Evolutionary conservation across 208 protist species (phyloP).

Genomic region (Herpetomonas muscarum): DNA sequence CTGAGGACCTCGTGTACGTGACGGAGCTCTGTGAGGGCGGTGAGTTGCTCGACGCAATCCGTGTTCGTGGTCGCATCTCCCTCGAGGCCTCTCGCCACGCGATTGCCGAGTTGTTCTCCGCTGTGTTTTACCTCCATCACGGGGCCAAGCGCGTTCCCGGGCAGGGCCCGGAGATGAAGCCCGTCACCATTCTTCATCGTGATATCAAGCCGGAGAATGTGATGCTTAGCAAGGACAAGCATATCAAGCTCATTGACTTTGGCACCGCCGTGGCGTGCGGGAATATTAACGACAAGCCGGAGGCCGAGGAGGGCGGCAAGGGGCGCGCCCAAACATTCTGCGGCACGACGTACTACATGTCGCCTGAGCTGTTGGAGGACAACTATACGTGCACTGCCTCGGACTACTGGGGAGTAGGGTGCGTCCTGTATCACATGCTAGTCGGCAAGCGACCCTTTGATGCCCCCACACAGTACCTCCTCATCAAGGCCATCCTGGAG

Average conservation of each 20-base stretch:
- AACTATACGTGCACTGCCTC: conserved; percentile 91
- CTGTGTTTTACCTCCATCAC: conserved; percentile 94
- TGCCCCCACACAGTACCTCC: conserved; percentile 79
- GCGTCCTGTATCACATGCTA: conserved; percentile 91
- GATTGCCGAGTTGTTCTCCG: conserved; percentile 93
- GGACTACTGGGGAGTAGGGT: conserved; percentile 94
- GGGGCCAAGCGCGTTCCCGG: conserved; percentile 54
- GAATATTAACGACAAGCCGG: conserved; percentile 56
- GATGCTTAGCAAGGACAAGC: conserved; percentile 86
- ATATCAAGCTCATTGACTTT: conserved; percentile 96
- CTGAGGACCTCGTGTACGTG: conserved; percentile 81
- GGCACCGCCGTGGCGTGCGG: conserved; percentile 88
- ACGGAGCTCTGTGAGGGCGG: conserved; percentile 85
- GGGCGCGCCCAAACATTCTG: conserved; percentile 82
- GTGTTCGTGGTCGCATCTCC: conserved; percentile 48
- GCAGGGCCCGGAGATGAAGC: conserved; percentile 19
- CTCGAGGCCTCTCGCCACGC: conserved; percentile 77
- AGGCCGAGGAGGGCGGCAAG: conserved; percentile 41
- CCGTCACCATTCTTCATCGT: conserved; percentile 88
- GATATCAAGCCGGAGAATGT: conserved; percentile 97
- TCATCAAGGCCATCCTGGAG: conserved; percentile 87
- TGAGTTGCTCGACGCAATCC: conserved; percentile 75
- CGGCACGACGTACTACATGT: conserved; percentile 93
- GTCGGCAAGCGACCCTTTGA: conserved; percentile 85
- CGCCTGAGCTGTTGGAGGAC: conserved; percentile 89